Conservation (phyloP, 2,329 filamentous ascomycete genomes). For the Talaromyces marneffei region DNA sequence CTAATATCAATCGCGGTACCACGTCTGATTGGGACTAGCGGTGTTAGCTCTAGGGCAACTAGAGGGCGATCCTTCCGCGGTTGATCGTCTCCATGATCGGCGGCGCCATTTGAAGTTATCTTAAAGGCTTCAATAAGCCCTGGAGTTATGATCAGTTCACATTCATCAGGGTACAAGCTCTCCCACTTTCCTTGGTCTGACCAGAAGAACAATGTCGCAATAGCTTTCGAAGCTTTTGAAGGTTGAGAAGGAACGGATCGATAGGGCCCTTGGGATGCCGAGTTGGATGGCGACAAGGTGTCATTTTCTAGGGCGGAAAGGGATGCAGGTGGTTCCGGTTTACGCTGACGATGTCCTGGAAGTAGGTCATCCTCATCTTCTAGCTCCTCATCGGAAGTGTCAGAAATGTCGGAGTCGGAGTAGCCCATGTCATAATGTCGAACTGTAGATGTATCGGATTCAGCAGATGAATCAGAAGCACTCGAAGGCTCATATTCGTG, state of each 20-base stretch:
- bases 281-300: slow-evolving; percentile 73
- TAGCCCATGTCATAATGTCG: slow-evolving; percentile 44
- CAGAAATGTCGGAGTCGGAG: slow-evolving; percentile 45
- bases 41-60: slow-evolving; percentile 77
- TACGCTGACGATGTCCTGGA: slow-evolving; percentile 27
- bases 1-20: slow-evolving; percentile 92
- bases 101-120: slow-evolving; percentile 44
- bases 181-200: slow-evolving; percentile 59
- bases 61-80: slow-evolving; percentile 42
- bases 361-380: slow-evolving; percentile 37
- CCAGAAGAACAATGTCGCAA: slow-evolving; percentile 60
- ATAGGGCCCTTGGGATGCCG: slow-evolving; percentile 70
- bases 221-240: slow-evolving; percentile 48
- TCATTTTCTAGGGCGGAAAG: slow-evolving; percentile 43
- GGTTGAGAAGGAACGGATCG: slow-evolving; percentile 46
- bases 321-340: slow-evolving; percentile 35
- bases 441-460: slow-evolving; percentile 53
- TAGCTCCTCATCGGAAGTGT: slow-evolving; percentile 53
- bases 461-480: slow-evolving; percentile 56
- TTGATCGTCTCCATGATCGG: slow-evolving; percentile 13
- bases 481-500: slow-evolving; percentile 92
- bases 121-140: slow-evolving; percentile 61
- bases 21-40: slow-evolving; percentile 80
- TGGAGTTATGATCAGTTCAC: slow-evolving; percentile 57
- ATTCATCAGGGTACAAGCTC: slow-evolving; percentile 56